Evolutionary conservation across 176 grass and related monocot species (phyloP), one percentile per base, ranked within the genome.

Genomic region (Carex kokanica): DNA sequence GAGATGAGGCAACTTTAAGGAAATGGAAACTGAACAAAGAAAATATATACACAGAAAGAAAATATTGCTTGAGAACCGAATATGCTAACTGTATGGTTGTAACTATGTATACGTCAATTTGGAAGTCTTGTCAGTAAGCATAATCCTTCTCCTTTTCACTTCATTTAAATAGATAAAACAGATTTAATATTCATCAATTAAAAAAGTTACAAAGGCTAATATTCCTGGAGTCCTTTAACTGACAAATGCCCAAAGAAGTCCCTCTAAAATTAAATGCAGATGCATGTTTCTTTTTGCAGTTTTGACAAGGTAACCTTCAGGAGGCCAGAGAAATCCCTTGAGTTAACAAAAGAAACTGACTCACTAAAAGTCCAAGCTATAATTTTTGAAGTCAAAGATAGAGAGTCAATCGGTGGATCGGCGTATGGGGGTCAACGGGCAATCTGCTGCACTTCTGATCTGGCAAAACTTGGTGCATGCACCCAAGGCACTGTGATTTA

Each of bases 351-450:
- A 71, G 88, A 67, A 31, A 78, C 59, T 74, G 87, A 32, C 86
- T 93, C 89, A 56, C 9, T 84, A n/a, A 90, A 85, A 82, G 91
- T 99, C 86, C 93, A 99, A 85, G 88, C 92, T 40, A 87, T 99
- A 78, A 78, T 99, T 25, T 99, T 99, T 79, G 97, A 99, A 72
- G 90, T 99, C 78, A 88, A 99, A 88, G 97, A 99, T 79, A 87
- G 93, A 56, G 93, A 93, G 78, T 90, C 89, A 47, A 99, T 99
- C 45, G 97, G 97, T 85, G 97, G 97, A 21, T 99, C 97, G 51
- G 97, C 97, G 0, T 99, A 99, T 64, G 97, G 97, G 40, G 97
- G 97, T 83, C 97, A 99, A 78, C 91, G 92, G 60, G 97, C 97
- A 78, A 88, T 99, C 77, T 99, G 97, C 56, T 99, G 97, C 86